Percentiles rank a stretch among this genome's conserved stretches.
These are phyloP conservation scores for Podaxis sp. DNA, from an alignment of 768 basidiomycete genomes.

Conservation along the genomic window DNA sequence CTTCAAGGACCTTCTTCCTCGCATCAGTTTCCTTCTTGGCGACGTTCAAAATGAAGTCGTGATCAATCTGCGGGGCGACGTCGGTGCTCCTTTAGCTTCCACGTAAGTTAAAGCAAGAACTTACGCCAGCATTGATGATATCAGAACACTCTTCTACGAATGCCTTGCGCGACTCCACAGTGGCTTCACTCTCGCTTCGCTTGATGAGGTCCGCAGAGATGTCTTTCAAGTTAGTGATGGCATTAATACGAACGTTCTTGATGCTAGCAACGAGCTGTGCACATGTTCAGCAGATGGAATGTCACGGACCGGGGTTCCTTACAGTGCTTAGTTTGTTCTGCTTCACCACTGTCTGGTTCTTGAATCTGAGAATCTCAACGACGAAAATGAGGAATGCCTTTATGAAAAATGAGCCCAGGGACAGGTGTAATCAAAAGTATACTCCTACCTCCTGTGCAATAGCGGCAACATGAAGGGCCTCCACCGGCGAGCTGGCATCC, in stretches of 20 bases:
- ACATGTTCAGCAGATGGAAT: constrained; percentile 4
- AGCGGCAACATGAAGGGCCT: constrained; percentile 68
- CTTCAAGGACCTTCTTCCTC: constrained; percentile 67
- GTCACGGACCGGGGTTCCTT: constrained; percentile 21
- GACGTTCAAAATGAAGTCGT: constrained; percentile 56
- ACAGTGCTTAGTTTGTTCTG: constrained; percentile 71
- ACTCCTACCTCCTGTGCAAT: constrained; percentile 66
- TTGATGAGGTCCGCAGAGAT: constrained; percentile 51
- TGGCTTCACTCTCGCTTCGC: constrained; percentile 46
- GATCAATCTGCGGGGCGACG: constrained; percentile 51
- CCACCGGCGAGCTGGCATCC: constrained; percentile 39
- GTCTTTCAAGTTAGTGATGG: constrained; percentile 46
- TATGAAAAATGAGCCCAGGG: not conserved
- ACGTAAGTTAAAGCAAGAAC: not conserved
- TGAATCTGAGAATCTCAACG: constrained; percentile 72
- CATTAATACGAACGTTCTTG: constrained; percentile 56
- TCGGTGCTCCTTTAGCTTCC: constrained; percentile 7
- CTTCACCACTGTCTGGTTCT: constrained; percentile 62
- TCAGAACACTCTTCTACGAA: constrained; percentile 47
- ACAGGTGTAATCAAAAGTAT: not conserved
- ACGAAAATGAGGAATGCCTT: constrained; percentile 72
- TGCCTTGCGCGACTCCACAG: constrained; percentile 45
- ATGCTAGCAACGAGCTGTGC: constrained; percentile 61
- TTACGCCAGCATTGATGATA: constrained; percentile 32
- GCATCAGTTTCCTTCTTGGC: constrained; percentile 67